Base-by-base conservation (phyloP, 2,329 filamentous ascomycete genomes). In the Pyricularia pennisetigena region DNA sequence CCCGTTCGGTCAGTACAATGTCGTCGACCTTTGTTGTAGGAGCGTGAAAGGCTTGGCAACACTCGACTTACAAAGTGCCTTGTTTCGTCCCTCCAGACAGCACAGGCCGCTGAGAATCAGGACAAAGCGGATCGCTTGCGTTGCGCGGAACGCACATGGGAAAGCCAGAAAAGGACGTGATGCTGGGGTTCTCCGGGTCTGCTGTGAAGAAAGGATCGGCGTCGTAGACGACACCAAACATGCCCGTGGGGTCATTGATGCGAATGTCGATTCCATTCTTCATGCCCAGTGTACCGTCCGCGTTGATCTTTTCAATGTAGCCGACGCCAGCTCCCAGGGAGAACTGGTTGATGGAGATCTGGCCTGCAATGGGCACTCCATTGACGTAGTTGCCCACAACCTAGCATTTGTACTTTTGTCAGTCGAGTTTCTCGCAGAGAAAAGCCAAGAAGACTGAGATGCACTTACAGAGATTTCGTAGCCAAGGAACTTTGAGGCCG, bases 71-170 rank as follows among this genome's bases (percentile, higher is more conserved):
- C 64, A 65, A 65, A 23, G 35, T 23, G 29, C 32, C 64, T 35
- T 54, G 32, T 49, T 9, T 65, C n/a, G 32, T 14, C 14, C 32
- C 32, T 16, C 64, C 64, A 41, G 24, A 7, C 32, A 49, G n/a
- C 28, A 54, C 28, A 26, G 64, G 64, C 3, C 64, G 29, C 9
- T 65, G 20, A 16, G 7, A 26, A 23, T 20, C 7, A 8, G 64
- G 64, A 35, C 64, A 65, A 20, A 28, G 64, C 0, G 32, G 64
- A 12, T 65, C 64, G 20, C 20, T 26, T 16, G 73, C 70, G 35
- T 76, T 78, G 28, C 82, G 75, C 0, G 80, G 81, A 29, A 83
- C 79, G 68, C 81, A 83, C 81, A 83, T 83, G 0, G 81, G 82
- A 65, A 82, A 83, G 0, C 82, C 82, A 28, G 79, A 80, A 74